Base-by-base conservation (phyloP, 1,284 basidiomycete genomes). In the Sporisorium iseilematis-ciliati region DNA sequence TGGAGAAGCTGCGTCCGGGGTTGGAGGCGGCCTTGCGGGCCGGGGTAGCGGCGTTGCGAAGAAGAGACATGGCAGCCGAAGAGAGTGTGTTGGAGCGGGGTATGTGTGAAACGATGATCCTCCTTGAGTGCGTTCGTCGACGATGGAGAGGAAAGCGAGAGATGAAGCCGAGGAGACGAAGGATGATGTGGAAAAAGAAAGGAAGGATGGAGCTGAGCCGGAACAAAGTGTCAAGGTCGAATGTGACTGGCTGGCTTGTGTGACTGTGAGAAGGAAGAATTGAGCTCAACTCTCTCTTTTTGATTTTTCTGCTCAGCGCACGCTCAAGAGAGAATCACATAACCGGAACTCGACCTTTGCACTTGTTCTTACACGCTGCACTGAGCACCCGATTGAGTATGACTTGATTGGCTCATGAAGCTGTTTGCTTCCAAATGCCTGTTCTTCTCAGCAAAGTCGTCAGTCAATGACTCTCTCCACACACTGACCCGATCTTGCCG, bases 1-100 rank as follows among this genome's bases (percentile, higher is more conserved):
- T 79, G 65, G 76, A 77, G 55, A 82, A 67, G 62, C 65, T 62
- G 49, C 74, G 75, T 46, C 69, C 63, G 23, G 74, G 70, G 49
- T 72, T 70, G 57, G 58, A 72, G 48, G 76, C 69, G 57, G 76
- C 65, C 65, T 73, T 69, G 55, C 78, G 63, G 56, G 67, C 63
- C 45, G 73, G 65, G 48, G 73, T 65, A 57, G 72, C 72, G 55
- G 74, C 62, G 61, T 66, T 72, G 56, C 78, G 75, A 41, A 82
- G 70, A 58, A 82, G 65, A 56, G 81, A 80, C 79, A 81, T 79
- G 62, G 52, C 59, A 54, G 23, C 35, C 35, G 6, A 38, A 38
- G 16, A n/a, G 55, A 3, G 23, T 12, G 20, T 42, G 16, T 29
- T 23, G 18, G 31, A n/a, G 12, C 20, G 43, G 35, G 20, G 35